phyloP scores from a whole-genome alignment of 805 yeast genomes.

The Metschnikowia baotianmanensis region DNA sequence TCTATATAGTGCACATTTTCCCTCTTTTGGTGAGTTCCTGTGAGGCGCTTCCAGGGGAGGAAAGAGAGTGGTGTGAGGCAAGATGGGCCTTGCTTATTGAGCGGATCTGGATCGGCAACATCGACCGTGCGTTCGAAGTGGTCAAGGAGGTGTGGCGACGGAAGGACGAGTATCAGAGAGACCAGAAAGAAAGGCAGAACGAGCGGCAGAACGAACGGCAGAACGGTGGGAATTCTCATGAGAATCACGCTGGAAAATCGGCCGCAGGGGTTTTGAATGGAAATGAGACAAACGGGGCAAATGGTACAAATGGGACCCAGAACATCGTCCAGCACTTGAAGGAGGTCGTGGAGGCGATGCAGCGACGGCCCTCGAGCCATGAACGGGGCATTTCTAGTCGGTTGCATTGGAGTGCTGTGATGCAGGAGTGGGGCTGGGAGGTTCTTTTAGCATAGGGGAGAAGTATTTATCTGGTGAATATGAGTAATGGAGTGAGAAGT shows the following conservation, averaged over 20 bases:
- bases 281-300: too few relatives aligned
- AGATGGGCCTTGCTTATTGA: conserved; percentile 56
- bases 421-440: conserved; percentile 80
- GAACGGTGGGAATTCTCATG: conserved; percentile 17
- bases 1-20: conserved; percentile 59
- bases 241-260: too few relatives aligned
- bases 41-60: conserved; percentile 58
- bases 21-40: conserved; percentile 66
- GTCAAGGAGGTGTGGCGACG: conserved; percentile 72
- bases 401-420: conserved; percentile 66
- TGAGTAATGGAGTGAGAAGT: background rate
- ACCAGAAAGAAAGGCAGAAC: too few relatives aligned
- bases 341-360: conserved; percentile 41
- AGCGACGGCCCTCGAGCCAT: conserved; percentile 32
- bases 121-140: conserved; percentile 64
- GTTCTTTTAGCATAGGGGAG: conserved; percentile 40
- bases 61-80: conserved; percentile 57
- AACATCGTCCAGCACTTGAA: conserved; percentile 31
- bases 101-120: conserved; percentile 63
- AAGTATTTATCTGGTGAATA: background rate
- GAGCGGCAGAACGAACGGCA: conserved; percentile 18
- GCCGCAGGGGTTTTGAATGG: too few relatives aligned
- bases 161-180: conserved; percentile 50
- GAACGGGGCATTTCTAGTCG: conserved; percentile 43
- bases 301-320: too few relatives aligned